Conservation (phyloP, 2,329 filamentous ascomycete genomes). For the Aspergillus costaricaensis region DNA sequence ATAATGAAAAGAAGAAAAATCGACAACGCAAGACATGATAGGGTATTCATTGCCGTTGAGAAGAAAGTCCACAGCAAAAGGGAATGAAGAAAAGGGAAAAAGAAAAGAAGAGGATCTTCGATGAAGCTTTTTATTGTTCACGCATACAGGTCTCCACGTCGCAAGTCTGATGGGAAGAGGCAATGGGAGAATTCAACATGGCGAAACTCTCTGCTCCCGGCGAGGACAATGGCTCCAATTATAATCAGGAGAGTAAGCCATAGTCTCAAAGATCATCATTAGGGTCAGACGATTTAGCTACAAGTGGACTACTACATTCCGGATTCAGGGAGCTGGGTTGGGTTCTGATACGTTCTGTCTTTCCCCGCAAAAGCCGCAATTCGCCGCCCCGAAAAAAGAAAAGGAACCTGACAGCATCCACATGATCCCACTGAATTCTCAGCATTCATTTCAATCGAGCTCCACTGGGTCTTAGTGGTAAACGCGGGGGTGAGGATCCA, state of each 20-base stretch:
- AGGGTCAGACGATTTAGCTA: slow-evolving; percentile 30
- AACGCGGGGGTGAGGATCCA: slow-evolving; percentile 18
- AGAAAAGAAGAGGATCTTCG: slow-evolving; percentile 14
- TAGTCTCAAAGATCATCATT: slow-evolving; percentile 22
- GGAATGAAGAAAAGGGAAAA: slow-evolving; percentile 11
- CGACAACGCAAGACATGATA: slow-evolving; percentile 33
- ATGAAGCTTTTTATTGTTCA: slow-evolving; percentile 16
- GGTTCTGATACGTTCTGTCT: slow-evolving; percentile 29
- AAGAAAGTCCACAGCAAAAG: slow-evolving; percentile 5
- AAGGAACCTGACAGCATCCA: slow-evolving; percentile 29
- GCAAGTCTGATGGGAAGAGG: slow-evolving; percentile 14
- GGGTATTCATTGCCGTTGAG: slow-evolving; percentile 34
- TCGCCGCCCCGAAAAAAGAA: slow-evolving; percentile 28
- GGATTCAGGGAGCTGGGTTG: slow-evolving; percentile 21
- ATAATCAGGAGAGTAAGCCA: slow-evolving; percentile 20
- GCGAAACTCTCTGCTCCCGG: slow-evolving; percentile 16
- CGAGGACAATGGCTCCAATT: slow-evolving; percentile 25
- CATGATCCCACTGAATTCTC: slow-evolving; percentile 28
- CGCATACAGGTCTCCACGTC: slow-evolving; percentile 20
- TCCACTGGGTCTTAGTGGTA: slow-evolving; percentile 20
- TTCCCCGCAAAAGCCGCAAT: slow-evolving; percentile 34
- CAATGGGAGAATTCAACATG: slow-evolving; percentile 20
- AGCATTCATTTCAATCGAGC: slow-evolving; percentile 24
- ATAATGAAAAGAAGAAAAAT: slow-evolving; percentile 33
- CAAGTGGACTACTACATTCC: slow-evolving; percentile 23